Evolutionary conservation across 2,329 filamentous ascomycete species (phyloP).

Genomic region (Conoideocrella luteorostrata): DNA sequence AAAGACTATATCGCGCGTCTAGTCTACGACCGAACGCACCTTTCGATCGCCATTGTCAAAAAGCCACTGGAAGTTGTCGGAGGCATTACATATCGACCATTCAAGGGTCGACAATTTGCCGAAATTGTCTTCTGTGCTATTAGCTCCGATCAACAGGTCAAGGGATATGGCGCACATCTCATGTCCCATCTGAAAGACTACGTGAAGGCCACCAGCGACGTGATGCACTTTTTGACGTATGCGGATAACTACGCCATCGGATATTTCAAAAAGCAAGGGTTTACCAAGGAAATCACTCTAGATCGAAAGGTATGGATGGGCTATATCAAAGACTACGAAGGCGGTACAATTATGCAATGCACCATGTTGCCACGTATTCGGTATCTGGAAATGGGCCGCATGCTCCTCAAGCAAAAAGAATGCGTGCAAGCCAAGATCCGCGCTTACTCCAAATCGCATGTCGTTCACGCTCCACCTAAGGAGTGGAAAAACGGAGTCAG

Average conservation of each 20-base stretch:
- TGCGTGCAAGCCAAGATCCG: slow-evolving; percentile 91
- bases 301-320: slow-evolving; percentile 94
- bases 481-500: slow-evolving; percentile 73
- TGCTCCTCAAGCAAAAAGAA: slow-evolving; percentile 97
- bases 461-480: slow-evolving; percentile 76
- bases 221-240: slow-evolving; percentile 98
- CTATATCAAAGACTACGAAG: slow-evolving; percentile 99
- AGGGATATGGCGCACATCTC: slow-evolving; percentile 93
- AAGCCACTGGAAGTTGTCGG: slow-evolving; percentile 93
- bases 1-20: slow-evolving; percentile 98
- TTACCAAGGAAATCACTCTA: slow-evolving; percentile 96
- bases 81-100: slow-evolving; percentile 93
- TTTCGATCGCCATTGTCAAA: slow-evolving; percentile 96
- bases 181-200: slow-evolving; percentile 99
- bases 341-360: slow-evolving; percentile 98
- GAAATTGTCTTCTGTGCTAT: slow-evolving; percentile 99
- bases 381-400: slow-evolving; percentile 85
- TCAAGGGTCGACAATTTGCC: slow-evolving; percentile 85
- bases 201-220: slow-evolving; percentile 90
- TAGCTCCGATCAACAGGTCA: slow-evolving; percentile 95
- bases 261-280: slow-evolving; percentile 98
- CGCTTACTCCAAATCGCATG: slow-evolving; percentile 81
- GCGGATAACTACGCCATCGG: slow-evolving; percentile 98
- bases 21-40: slow-evolving; percentile 92
- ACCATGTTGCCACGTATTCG: slow-evolving; percentile 92